phyloP scores from a whole-genome alignment of 495 filamentous ascomycete genomes.

The Penicillium angulare region DNA sequence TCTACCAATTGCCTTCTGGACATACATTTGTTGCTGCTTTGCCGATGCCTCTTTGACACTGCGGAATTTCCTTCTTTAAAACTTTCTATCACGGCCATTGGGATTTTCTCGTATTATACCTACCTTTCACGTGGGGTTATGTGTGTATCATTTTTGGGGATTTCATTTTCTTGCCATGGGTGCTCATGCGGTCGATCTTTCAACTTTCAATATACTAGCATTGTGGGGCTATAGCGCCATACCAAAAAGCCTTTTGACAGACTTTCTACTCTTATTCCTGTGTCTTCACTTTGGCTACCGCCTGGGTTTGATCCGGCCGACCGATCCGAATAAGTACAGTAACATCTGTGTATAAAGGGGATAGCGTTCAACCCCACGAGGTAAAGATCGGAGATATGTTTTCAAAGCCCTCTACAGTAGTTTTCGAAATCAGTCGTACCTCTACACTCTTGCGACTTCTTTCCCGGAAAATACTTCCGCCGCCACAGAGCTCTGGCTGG shows the following conservation, averaged over 20 bases:
- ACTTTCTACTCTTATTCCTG: not conserved
- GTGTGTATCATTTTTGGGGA: constrained; percentile 17
- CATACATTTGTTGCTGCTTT: constrained; percentile 13
- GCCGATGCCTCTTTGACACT: too few species aligned
- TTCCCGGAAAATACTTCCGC: too few species aligned
- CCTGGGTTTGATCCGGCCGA: not conserved
- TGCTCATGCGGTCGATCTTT: constrained; percentile 7
- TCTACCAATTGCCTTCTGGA: constrained; percentile 2
- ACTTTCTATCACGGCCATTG: constrained; percentile 11
- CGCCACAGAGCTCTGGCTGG: too few species aligned
- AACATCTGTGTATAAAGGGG: too few species aligned
- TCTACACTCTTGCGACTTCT: too few species aligned
- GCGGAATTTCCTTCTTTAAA: too few species aligned
- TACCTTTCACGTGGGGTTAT: constrained; percentile 14
- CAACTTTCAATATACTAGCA: constrained; percentile 13
- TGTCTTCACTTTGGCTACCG: not conserved
- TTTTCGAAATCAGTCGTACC: too few species aligned
- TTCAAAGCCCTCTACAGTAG: too few species aligned
- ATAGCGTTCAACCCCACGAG: too few species aligned
- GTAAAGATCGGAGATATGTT: too few species aligned
- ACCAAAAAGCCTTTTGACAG: constrained; percentile 7
- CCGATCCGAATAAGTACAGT: too few species aligned
- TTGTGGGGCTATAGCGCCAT: constrained; percentile 13
- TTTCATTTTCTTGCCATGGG: constrained; percentile 15
- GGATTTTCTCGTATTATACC: constrained; percentile 15